phyloP scores from a whole-genome alignment of 2,329 filamentous ascomycete genomes.

The Hypoxylon sp. region DNA sequence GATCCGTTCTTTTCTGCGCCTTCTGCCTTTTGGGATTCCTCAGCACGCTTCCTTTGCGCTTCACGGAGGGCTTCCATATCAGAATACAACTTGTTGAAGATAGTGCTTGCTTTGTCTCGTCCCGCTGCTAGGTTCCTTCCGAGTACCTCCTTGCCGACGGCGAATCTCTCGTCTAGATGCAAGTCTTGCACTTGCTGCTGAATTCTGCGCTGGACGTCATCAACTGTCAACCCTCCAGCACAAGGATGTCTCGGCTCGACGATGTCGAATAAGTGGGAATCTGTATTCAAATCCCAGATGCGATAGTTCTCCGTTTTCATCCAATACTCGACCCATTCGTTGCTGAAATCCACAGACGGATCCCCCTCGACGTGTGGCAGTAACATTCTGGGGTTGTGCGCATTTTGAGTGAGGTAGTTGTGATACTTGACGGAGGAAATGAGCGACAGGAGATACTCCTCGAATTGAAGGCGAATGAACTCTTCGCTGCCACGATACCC shows the following conservation, averaged over 20 bases:
- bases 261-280: constrained; percentile 92
- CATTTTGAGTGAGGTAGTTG: constrained; percentile 68
- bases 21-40: constrained; percentile 61
- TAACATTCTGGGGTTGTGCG: constrained; percentile 69
- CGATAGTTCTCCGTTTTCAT: constrained; percentile 88
- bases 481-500: constrained; percentile 96
- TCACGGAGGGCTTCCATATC: constrained; percentile 88
- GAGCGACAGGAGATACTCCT: constrained; percentile 92
- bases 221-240: constrained; percentile 90
- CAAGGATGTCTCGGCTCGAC: constrained; percentile 94
- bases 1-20: constrained; percentile 46
- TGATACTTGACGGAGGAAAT: constrained; percentile 92
- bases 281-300: constrained; percentile 84
- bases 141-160: constrained; percentile 83
- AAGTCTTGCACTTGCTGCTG: constrained; percentile 93
- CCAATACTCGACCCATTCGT: constrained; percentile 91
- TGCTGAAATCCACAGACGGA: constrained; percentile 83
- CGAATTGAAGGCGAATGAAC: constrained; percentile 96
- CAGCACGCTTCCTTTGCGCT: constrained; percentile 72
- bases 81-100: constrained; percentile 89
- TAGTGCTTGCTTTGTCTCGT: constrained; percentile 85
- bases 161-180: constrained; percentile 90
- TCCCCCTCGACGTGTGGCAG: constrained; percentile 81
- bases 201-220: constrained; percentile 91
- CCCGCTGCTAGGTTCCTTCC: constrained; percentile 91